Conservation (phyloP, 2,329 filamentous ascomycete species). For the Bertia moriformis region DNA sequence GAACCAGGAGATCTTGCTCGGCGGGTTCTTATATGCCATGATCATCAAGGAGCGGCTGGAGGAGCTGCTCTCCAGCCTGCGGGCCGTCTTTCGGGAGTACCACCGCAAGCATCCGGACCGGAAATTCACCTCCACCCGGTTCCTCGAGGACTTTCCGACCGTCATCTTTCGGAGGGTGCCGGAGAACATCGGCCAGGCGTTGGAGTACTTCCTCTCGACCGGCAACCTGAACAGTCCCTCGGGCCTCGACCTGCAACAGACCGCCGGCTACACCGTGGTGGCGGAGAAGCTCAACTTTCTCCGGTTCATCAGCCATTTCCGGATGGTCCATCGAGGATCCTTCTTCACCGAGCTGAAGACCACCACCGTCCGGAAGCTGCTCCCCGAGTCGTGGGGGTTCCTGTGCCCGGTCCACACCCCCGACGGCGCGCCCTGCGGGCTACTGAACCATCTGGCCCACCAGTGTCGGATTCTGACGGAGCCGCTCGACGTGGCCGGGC, state of each 20-base stretch:
- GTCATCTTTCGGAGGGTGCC: conserved; percentile 71
- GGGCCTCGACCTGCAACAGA: conserved; percentile 85
- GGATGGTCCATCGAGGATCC: conserved; percentile 95
- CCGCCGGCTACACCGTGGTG: conserved; percentile 87
- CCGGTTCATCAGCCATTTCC: conserved; percentile 96
- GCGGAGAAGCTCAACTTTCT: conserved; percentile 98
- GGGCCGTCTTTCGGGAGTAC: conserved; percentile 39
- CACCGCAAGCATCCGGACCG: conserved; percentile 40
- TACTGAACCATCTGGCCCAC: conserved; percentile 88
- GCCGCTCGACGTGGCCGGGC: conserved; percentile 55
- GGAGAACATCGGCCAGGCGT: conserved; percentile 70
- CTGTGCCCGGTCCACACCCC: conserved; percentile 97
- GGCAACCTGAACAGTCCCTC: conserved; percentile 85
- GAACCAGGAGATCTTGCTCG: conserved; percentile 86
- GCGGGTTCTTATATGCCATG: conserved; percentile 86
- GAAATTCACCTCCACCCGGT: conserved; percentile 64
- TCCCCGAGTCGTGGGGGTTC: conserved; percentile 97
- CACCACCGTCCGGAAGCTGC: conserved; percentile 83
- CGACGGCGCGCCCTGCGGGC: conserved; percentile 84
- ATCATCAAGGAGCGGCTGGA: conserved; percentile 90
- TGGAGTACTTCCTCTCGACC: conserved; percentile 94
- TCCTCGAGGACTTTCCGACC: conserved; percentile 63
- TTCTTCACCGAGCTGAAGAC: conserved; percentile 98
- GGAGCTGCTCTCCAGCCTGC: conserved; percentile 57
- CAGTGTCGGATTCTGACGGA: conserved; percentile 81